Evolutionary conservation across 768 basidiomycete genomes (phyloP), one percentile per base, ranked within the genome.

Genomic region (Kwoniella sp.): DNA sequence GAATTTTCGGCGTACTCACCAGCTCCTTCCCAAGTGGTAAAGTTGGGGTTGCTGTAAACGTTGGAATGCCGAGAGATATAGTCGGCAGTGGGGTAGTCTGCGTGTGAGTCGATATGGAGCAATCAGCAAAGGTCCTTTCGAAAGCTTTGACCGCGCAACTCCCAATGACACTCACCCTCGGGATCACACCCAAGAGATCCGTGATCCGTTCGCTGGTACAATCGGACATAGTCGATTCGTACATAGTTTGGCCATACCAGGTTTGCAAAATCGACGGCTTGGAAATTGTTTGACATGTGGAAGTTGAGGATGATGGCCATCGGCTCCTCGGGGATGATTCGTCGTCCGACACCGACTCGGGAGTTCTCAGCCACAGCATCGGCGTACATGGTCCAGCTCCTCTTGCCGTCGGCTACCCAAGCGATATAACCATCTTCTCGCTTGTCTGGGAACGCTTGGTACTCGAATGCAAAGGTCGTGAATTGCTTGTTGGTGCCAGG

Each of bases 171-270:
- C 73, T 57, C 51, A 74, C 73, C 73, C 9, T 55, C 30, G 9
- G 76, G 76, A 53, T 77, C 78, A 63, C 79, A 81, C 2, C 77
- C 72, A 12, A 80, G 59, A 72, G 91, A 91, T 60, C 70, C 71
- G 5, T 48, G 58, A 36, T 85, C 79, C 72, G 84, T 82, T 2
- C 86, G 86, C 76, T 96, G 94, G 79, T 94, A 97, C 12, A 96
- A 89, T 26, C 93, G 85, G 56, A 95, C 85, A 81, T 88, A 96
- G 77, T 95, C 91, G 37, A 95, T 83, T 53, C 82, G 83, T 87
- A 94, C 87, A 71, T 87, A 85, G 0, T 86, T 85, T 8, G 92
- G 92, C 81, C 91, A 92, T 19, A 80, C 82, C 22, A 95, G 81
- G 63, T 88, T 83, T 19, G 84, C 79, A 54, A 90, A 83, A 80